Evolutionary conservation across 2,329 filamentous ascomycete genomes (phyloP).

Genomic region (Ramularia collo-cygni): DNA sequence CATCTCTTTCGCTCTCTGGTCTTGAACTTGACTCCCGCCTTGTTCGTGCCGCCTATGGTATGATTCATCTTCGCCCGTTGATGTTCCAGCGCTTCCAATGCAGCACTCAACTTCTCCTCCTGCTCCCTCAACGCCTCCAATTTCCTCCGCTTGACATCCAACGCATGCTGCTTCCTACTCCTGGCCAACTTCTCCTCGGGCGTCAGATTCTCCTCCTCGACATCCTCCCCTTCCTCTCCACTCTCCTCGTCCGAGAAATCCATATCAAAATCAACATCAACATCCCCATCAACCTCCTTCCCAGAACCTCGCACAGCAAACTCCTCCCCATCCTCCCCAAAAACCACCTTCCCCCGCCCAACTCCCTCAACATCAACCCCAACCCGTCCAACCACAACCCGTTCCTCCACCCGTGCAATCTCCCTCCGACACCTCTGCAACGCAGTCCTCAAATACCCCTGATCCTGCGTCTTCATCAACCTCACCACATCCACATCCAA

Average conservation of each 20-base stretch:
- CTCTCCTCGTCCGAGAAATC: slow-evolving; percentile 18
- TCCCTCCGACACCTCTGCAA: slow-evolving; percentile 50
- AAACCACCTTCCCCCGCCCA: slow-evolving; percentile 32
- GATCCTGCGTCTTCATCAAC: slow-evolving; percentile 60
- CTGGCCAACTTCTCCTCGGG: slow-evolving; percentile 39
- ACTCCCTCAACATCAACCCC: slow-evolving; percentile 35
- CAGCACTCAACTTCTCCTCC: slow-evolving; percentile 48
- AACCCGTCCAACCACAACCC: slow-evolving; percentile 28
- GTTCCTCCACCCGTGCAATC: slow-evolving; percentile 43
- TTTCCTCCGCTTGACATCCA: slow-evolving; percentile 43
- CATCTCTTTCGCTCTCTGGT: slow-evolving; percentile 54
- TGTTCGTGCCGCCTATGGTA: slow-evolving; percentile 55
- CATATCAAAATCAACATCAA: slow-evolving; percentile 18
- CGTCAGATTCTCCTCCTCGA: slow-evolving; percentile 24
- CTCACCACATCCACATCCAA: slow-evolving; percentile 53
- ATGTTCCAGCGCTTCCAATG: slow-evolving; percentile 50
- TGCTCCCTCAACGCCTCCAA: slow-evolving; percentile 48
- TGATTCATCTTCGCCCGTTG: slow-evolving; percentile 57
- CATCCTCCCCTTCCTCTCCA: slow-evolving; percentile 16
- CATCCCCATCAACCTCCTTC: slow-evolving; percentile 10
- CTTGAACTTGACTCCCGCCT: slow-evolving; percentile 59
- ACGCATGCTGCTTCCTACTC: slow-evolving; percentile 45
- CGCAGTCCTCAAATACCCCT: slow-evolving; percentile 53
- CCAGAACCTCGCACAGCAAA: too few relatives aligned
- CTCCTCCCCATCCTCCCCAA: slow-evolving; percentile 30